phyloP scores from a whole-genome alignment of 176 grass and related monocot genomes.

The Pontederia crassipes region DNA sequence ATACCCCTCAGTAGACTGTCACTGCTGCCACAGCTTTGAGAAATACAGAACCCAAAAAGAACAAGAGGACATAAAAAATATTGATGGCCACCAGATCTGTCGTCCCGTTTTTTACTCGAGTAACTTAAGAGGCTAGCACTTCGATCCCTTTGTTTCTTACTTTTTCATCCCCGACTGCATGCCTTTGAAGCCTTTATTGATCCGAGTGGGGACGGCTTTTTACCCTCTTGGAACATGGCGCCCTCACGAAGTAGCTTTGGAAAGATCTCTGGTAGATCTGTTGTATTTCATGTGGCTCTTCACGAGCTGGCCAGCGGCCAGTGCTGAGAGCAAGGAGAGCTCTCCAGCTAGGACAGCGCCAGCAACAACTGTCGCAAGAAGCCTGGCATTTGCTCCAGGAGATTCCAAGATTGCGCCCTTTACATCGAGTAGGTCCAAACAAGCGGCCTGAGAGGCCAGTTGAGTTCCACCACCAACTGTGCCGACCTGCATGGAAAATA shows the following conservation, averaged over 20 bases:
- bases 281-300: conserved; percentile 18
- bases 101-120: too few species aligned
- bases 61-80: too few species aligned
- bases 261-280: conserved; percentile 5
- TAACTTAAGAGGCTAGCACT: too few species aligned
- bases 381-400: conserved; percentile 1
- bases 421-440: conserved; percentile 11
- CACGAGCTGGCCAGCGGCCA: conserved; percentile 11
- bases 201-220: too few species aligned
- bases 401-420: conserved; percentile 9
- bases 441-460: conserved; percentile 13
- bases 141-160: too few species aligned
- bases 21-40: too few species aligned
- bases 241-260: background rate
- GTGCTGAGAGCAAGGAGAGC: conserved; percentile 11
- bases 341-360: conserved; percentile 14
- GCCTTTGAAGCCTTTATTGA: too few species aligned
- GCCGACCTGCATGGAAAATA: background rate
- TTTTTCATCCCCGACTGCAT: too few species aligned
- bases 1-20: too few species aligned
- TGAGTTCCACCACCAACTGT: conserved; percentile 15
- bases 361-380: conserved; percentile 9
- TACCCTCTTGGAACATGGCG: background rate
- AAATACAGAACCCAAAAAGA: too few species aligned
- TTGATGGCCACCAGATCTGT: too few species aligned